phyloP scores from a whole-genome alignment of 371 early-diverging fungal species.

The Dichotomocladium elegans region DNA sequence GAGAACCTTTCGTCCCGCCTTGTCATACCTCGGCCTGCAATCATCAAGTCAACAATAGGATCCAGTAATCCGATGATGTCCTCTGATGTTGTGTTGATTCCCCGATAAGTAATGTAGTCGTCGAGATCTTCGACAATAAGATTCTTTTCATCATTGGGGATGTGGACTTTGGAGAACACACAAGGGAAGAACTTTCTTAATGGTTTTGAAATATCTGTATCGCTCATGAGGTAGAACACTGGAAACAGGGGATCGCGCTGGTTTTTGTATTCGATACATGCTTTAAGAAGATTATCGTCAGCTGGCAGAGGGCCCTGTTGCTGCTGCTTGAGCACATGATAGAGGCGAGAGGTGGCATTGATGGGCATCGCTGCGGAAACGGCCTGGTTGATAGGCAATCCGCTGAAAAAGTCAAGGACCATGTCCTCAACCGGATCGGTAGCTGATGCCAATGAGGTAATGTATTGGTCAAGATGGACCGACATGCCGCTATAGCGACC shows the following conservation, averaged over 20 bases:
- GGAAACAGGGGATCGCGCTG: slow-evolving; percentile 16
- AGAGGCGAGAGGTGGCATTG: slow-evolving; percentile 10
- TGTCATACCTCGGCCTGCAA: slow-evolving; percentile 23
- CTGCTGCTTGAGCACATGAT: not conserved
- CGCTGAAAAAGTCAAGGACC: slow-evolving; percentile 20
- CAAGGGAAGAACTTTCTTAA: slow-evolving; percentile 17
- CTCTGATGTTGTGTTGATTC: not conserved
- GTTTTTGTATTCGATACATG: slow-evolving; percentile 21
- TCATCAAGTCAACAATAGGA: slow-evolving; percentile 22
- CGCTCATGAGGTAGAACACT: slow-evolving; percentile 18
- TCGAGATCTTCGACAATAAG: slow-evolving; percentile 8
- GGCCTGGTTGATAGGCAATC: slow-evolving; percentile 30
- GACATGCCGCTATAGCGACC: too few relatives aligned
- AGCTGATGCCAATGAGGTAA: too few relatives aligned
- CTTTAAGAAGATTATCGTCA: slow-evolving; percentile 10
- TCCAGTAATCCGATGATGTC: slow-evolving; percentile 13
- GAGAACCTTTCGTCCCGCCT: not conserved
- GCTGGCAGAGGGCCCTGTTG: not conserved
- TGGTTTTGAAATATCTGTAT: not conserved
- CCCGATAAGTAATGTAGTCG: not conserved
- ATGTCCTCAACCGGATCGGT: slow-evolving; percentile 13
- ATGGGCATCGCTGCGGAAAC: slow-evolving; percentile 23
- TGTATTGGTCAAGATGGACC: too few relatives aligned
- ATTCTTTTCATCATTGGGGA: slow-evolving; percentile 4
- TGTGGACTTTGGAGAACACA: slow-evolving; percentile 18